A percentile compares a stretch with the other conserved stretches of the same genome.
phyloP scores from a whole-genome alignment of 2,329 filamentous ascomycete species.

The Fusarium ramigenum region DNA sequence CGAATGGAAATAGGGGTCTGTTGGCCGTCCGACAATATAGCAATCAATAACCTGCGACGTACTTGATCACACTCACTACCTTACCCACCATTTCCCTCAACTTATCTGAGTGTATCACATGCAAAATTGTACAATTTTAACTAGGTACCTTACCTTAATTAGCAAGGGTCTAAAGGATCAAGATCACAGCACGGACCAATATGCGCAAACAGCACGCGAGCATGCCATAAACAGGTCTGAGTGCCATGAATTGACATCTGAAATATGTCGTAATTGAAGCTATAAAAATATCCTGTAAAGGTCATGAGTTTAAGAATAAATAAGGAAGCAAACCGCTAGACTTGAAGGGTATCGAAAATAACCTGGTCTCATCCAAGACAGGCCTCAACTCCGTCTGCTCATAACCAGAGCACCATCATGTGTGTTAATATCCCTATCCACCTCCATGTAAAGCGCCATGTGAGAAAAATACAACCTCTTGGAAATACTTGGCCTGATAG shows the following conservation, averaged over 20 bases:
- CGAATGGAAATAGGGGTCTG: not conserved
- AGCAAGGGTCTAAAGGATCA: not conserved
- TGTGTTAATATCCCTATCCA: constrained; percentile 10
- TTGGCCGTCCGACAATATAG: not conserved
- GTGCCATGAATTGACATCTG: not conserved
- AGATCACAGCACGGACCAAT: constrained; percentile 11
- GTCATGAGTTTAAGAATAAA: not conserved
- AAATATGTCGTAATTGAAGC: not conserved
- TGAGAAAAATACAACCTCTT: constrained; percentile 21
- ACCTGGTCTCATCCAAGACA: constrained; percentile 39
- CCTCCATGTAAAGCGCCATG: constrained; percentile 29
- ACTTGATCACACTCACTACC: not conserved
- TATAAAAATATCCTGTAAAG: not conserved
- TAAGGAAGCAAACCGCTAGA: constrained; percentile 29
- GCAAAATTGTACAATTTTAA: constrained; percentile 3
- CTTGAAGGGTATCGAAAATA: constrained; percentile 44
- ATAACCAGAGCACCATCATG: constrained; percentile 33
- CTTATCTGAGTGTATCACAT: constrained; percentile 6
- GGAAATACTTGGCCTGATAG: not conserved
- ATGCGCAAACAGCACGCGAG: not conserved
- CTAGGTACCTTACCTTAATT: not conserved
- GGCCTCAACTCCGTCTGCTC: constrained; percentile 37
- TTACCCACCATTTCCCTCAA: not conserved
- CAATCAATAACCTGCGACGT: not conserved
- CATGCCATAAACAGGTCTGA: not conserved